Evolutionary conservation across 441 rosid genomes (phyloP).

Genomic region (Croton setiger): DNA sequence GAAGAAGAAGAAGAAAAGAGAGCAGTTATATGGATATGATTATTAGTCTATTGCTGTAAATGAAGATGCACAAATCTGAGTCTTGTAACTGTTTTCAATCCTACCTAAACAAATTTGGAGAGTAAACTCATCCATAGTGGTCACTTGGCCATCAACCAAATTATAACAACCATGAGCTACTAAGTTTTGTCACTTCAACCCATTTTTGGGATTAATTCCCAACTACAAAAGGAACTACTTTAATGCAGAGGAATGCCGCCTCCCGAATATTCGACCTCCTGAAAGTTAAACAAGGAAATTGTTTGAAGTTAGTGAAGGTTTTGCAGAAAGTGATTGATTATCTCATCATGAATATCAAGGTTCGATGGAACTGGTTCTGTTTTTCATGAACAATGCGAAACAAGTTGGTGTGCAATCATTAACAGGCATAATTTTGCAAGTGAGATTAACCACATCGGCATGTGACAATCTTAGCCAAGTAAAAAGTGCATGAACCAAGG

Average conservation of each 20-base stretch:
- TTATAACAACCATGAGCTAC: not conserved
- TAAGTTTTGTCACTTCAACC: conserved; percentile 1
- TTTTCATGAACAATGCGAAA: not conserved
- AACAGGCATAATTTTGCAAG: not conserved
- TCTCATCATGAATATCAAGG: not conserved
- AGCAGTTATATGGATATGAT: not conserved
- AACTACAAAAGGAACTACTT: not conserved
- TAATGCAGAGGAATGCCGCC: conserved; percentile 59
- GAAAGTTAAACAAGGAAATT: conserved; percentile 25
- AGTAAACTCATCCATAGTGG: not conserved
- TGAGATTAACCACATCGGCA: not conserved
- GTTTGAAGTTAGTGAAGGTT: not conserved
- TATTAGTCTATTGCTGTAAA: conserved; percentile 5
- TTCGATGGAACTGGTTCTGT: not conserved
- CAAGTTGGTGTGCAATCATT: not conserved
- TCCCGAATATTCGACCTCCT: conserved; percentile 95
- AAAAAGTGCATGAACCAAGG: too few relatives aligned
- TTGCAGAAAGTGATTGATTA: not conserved
- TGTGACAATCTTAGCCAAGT: not conserved
- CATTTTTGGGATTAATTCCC: not conserved
- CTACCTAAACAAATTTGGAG: conserved; percentile 3
- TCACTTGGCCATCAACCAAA: not conserved
- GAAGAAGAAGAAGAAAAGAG: not conserved
- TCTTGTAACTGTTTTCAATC: not conserved
- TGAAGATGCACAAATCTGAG: conserved; percentile 13